Evolutionary conservation across 495 filamentous ascomycete species (phyloP).

Genomic region (Penicillium subrubescens): DNA sequence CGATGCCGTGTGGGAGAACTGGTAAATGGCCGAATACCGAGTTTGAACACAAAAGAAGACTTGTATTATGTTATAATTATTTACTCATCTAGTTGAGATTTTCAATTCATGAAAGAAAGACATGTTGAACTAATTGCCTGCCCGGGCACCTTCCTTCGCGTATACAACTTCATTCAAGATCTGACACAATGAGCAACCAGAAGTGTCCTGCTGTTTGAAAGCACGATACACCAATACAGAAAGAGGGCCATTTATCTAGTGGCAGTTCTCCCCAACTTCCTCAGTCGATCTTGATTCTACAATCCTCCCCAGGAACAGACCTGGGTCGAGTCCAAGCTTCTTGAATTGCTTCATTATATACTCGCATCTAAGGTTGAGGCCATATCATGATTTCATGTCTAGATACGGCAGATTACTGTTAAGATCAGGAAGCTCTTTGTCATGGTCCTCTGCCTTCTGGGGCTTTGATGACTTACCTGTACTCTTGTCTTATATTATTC

Average conservation of each 20-base stretch:
- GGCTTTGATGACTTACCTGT: not conserved
- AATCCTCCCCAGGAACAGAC: too few relatives aligned
- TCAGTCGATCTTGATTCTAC: too few relatives aligned
- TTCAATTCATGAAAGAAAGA: not conserved
- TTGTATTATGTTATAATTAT: slow-evolving; percentile 2
- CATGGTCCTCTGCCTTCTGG: not conserved
- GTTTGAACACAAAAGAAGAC: not conserved
- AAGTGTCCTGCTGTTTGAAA: not conserved
- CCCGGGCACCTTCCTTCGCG: not conserved
- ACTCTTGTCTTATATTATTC: not conserved
- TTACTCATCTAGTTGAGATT: not conserved
- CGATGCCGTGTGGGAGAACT: slow-evolving; percentile 79
- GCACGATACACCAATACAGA: not conserved
- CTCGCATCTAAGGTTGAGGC: too few relatives aligned
- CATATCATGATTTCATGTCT: too few relatives aligned
- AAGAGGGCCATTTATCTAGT: not conserved
- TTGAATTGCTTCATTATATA: too few relatives aligned
- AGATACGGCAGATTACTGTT: too few relatives aligned
- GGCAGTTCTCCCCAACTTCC: too few relatives aligned
- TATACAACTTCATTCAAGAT: not conserved
- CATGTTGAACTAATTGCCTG: not conserved
- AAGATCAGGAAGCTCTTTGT: not conserved
- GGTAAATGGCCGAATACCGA: slow-evolving; percentile 52
- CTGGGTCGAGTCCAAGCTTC: too few relatives aligned
- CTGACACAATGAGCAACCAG: not conserved